These are phyloP conservation scores for Claviceps humidiphila DNA, from an alignment of 2,329 filamentous ascomycete genomes.

Conservation along the genomic window DNA sequence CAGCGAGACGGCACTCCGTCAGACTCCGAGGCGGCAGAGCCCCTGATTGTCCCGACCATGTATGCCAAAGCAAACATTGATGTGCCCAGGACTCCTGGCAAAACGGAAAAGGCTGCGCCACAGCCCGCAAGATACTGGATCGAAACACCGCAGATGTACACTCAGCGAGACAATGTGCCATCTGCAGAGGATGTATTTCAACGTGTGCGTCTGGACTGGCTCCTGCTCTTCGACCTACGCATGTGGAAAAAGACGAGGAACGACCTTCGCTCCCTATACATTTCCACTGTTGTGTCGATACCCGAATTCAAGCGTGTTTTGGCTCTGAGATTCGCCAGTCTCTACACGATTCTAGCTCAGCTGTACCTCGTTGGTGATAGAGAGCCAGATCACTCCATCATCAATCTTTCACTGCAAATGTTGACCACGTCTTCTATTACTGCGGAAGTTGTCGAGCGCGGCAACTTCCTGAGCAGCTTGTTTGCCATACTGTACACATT, in stretches of 20 bases:
- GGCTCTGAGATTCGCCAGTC: conserved; percentile 80
- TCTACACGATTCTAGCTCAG: conserved; percentile 89
- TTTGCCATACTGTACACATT: conserved; percentile 97
- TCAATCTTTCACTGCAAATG: conserved; percentile 94
- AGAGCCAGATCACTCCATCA: conserved; percentile 95
- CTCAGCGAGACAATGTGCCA: conserved; percentile 46
- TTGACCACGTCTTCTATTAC: conserved; percentile 94
- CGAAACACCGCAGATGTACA: conserved; percentile 60
- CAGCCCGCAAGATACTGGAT: conserved; percentile 74
- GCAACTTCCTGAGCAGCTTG: conserved; percentile 89
- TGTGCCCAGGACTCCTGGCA: conserved; percentile 71
- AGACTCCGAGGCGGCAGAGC: conserved; percentile 56
- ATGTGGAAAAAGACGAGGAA: conserved; percentile 95
- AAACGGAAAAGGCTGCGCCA: conserved; percentile 33
- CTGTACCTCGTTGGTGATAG: conserved; percentile 91
- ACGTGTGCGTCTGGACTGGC: conserved; percentile 80
- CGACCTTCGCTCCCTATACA: conserved; percentile 83
- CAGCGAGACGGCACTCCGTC: conserved; percentile 55
- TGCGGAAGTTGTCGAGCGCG: conserved; percentile 83
- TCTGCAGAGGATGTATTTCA: conserved; percentile 79
- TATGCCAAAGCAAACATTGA: conserved; percentile 53
- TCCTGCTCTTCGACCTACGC: conserved; percentile 85
- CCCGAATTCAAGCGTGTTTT: conserved; percentile 92
- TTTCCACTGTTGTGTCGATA: conserved; percentile 89
- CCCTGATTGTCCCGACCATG: conserved; percentile 46